Evolutionary conservation across 2,329 filamentous ascomycete genomes (phyloP), one percentile per base, ranked within the genome.

Genomic region (Venturia oleaginea): DNA sequence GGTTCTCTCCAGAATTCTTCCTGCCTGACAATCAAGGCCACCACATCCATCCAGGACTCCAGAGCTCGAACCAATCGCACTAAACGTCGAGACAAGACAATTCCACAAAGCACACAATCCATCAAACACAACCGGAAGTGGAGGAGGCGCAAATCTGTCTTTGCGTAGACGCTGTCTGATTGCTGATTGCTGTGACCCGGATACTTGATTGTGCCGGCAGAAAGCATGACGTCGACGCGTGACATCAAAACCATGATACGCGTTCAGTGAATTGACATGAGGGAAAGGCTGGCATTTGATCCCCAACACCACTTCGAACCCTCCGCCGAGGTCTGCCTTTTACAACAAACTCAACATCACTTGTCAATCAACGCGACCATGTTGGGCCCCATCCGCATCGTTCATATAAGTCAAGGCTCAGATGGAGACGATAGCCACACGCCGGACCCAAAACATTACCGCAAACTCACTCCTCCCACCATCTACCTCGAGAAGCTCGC

Each of bases 401-500:
- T 63, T 19, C 46, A 13, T 15, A 59, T 63, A 46, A 42, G 15
- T 19, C 4, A 63, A 27, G 71, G 71, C 7, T 74, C 73, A 0
- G 76, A 77, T 62, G 76, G 74, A 0, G 74, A 77, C 64, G 65
- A 72, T 0, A 68, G 67, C 0, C 75, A 76, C 42, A 38, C 76
- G 76, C 79, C 78, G 4, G 70, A 66, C 13, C 67, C 69, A 22
- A 66, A 70, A n/a, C 68, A 70, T 2, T 77, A 76, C 64, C 69
- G 71, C 3, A 67, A 72, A 27, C 69, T 76, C 0, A 72, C 80
- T 57, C 78, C 80, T 22, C 72, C 74, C 0, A 73, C 69, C 1
- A 66, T 74, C 1, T 84, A 84, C 68, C 73, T 81, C 0, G 74
- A 77, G 34, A 79, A 79, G 62, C 69, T 84, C 8, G 83, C 74